Evolutionary conservation across 2,329 filamentous ascomycete species (phyloP).

Genomic region (Catunica adiposa): DNA sequence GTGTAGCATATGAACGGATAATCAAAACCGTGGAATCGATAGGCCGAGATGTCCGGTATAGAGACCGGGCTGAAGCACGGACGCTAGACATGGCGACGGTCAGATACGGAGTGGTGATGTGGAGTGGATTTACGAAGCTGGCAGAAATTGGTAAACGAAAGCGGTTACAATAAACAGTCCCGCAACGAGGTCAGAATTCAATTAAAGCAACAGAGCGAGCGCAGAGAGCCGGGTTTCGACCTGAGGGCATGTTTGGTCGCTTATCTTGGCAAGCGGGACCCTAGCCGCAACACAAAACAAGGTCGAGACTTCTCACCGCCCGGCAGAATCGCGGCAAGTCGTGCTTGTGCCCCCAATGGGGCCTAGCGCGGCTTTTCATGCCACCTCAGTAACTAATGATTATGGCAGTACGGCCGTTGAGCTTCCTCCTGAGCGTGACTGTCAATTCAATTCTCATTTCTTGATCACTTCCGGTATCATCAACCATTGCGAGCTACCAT

Average conservation of each 20-base stretch:
- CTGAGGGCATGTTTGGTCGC: not conserved
- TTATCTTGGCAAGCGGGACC: not conserved
- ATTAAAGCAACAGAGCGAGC: not conserved
- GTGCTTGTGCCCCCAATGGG: conserved; percentile 18
- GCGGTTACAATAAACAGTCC: not conserved
- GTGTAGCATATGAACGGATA: not conserved
- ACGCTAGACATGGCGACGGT: not conserved
- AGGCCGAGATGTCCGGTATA: not conserved
- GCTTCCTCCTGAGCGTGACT: conserved; percentile 20
- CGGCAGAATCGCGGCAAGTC: conserved; percentile 21
- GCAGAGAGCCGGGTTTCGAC: no score
- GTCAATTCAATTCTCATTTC: no score
- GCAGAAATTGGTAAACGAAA: not conserved
- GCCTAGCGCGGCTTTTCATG: conserved; percentile 26
- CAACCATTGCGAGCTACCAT: no score
- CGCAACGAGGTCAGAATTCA: not conserved
- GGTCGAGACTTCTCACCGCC: conserved; percentile 21
- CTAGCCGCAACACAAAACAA: not conserved
- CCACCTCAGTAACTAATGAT: conserved; percentile 24
- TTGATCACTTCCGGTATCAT: no score
- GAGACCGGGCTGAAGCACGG: not conserved
- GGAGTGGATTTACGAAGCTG: not conserved
- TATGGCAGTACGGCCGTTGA: conserved; percentile 11
- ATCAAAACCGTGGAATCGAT: not conserved
- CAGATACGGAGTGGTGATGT: not conserved